Evolutionary conservation across 2,329 filamentous ascomycete genomes (phyloP).

Genomic region (Chaetomiaceae sp.): DNA sequence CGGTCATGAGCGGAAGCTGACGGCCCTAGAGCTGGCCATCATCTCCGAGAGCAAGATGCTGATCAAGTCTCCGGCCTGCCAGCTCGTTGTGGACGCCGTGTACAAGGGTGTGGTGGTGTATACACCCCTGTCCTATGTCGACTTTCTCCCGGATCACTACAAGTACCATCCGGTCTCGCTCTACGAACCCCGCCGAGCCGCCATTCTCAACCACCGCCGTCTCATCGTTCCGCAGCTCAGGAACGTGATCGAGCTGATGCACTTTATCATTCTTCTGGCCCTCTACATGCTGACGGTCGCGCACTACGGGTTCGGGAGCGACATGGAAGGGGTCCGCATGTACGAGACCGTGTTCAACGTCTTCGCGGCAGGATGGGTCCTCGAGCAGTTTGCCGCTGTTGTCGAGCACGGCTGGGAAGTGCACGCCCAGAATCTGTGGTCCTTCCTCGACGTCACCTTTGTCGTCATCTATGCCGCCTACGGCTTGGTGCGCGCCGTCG

Average conservation of each 20-base stretch:
- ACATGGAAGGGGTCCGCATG: slow-evolving; percentile 52
- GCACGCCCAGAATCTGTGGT: slow-evolving; percentile 70
- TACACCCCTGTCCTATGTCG: slow-evolving; percentile 64
- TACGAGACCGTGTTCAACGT: slow-evolving; percentile 58
- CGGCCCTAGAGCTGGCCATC: slow-evolving; percentile 67
- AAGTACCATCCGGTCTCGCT: slow-evolving; percentile 65
- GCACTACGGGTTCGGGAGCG: slow-evolving; percentile 42
- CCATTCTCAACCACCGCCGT: slow-evolving; percentile 65
- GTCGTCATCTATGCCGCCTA: slow-evolving; percentile 59
- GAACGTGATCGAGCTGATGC: slow-evolving; percentile 59
- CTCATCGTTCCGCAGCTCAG: slow-evolving; percentile 65
- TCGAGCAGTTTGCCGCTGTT: slow-evolving; percentile 61
- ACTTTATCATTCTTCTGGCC: slow-evolving; percentile 59
- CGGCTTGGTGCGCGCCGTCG: slow-evolving; percentile 54
- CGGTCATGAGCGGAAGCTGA: slow-evolving; percentile 51
- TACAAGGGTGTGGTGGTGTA: slow-evolving; percentile 66
- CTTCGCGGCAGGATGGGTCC: slow-evolving; percentile 62
- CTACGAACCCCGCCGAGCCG: slow-evolving; percentile 62
- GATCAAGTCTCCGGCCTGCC: slow-evolving; percentile 60
- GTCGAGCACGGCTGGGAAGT: slow-evolving; percentile 63
- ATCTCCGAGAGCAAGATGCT: slow-evolving; percentile 66
- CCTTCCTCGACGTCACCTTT: slow-evolving; percentile 68
- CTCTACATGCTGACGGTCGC: slow-evolving; percentile 63
- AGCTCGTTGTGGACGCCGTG: slow-evolving; percentile 66
- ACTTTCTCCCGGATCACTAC: slow-evolving; percentile 70